Conservation (phyloP, 2,329 filamentous ascomycete species). For the Madurella mycetomatis region DNA sequence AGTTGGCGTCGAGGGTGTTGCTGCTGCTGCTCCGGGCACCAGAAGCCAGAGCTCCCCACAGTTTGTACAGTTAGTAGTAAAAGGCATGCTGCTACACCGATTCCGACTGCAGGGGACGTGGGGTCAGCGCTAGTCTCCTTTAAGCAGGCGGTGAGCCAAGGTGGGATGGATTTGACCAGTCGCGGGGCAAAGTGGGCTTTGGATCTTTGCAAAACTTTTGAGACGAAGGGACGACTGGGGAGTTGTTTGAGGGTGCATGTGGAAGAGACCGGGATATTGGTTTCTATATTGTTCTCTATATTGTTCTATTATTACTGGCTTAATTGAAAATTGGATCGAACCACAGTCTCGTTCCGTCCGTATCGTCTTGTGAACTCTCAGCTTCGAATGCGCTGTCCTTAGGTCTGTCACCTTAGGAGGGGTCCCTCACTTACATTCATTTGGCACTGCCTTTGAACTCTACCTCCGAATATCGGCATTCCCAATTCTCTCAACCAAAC, state of each 20-base stretch:
- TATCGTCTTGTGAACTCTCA: too few relatives aligned
- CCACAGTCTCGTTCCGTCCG: too few relatives aligned
- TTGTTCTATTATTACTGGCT: not conserved
- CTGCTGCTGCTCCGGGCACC: not conserved
- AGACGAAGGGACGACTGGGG: too few relatives aligned
- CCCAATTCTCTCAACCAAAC: not conserved
- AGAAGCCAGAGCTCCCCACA: not conserved
- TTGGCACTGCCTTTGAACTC: not conserved
- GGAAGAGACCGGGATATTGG: not conserved
- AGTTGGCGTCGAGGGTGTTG: not conserved
- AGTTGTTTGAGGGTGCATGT: not conserved
- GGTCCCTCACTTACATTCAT: constrained; percentile 6
- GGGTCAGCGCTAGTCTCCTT: constrained; percentile 3
- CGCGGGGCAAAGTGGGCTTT: too few relatives aligned
- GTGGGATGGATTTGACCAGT: not conserved
- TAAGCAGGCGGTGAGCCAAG: constrained; percentile 18
- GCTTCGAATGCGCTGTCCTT: too few relatives aligned
- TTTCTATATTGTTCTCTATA: too few relatives aligned
- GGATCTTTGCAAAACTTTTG: too few relatives aligned
- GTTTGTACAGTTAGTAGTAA: not conserved
- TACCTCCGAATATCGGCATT: constrained; percentile 8
- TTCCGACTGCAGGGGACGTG: not conserved
- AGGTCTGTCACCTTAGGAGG: not conserved
- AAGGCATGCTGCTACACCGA: not conserved
- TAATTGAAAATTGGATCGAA: not conserved